Evolutionary conservation across 2,329 filamentous ascomycete genomes (phyloP), one percentile per base, ranked within the genome.

Genomic region (Teratosphaeria nubilosa): DNA sequence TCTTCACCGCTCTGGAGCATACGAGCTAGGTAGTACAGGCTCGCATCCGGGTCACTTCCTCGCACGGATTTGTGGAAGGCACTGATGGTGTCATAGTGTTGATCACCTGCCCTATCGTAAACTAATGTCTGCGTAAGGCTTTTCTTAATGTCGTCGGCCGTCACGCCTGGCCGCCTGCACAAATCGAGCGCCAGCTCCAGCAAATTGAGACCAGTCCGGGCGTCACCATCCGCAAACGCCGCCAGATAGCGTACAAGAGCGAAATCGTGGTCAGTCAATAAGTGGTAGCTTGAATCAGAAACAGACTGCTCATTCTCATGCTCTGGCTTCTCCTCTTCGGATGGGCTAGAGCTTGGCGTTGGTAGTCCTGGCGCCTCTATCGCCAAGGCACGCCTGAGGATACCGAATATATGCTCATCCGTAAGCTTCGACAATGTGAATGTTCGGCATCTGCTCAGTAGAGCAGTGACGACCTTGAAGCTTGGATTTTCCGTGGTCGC

Each of bases 1-100:
- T 97, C 94, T 73, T 97, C 92, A 59, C 92, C 92, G 0, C 89
- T 94, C 68, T 95, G 88, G 5, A 99, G 83, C 94, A 99, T 99
- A 37, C 94, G 86, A 0, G 89, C 90, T 1, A 99, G 83, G 72
- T 97, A 99, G 76, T 97, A 99, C 1, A 99, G 80, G 0, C 92
- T 82, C 0, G 92, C 94, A 72, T 97, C 88, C 0, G 92, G 74
- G 68, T 96, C 86, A 57, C 85, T 87, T 48, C 94, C 94, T 52
- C 94, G 87, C 10, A 97, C 86, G 2, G 91, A 91, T 69, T 99
- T 99, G 80, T 97, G 94, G 67, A 97, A 94, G 31, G 94, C 94
- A 0, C 90, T 95, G 68, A 99, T 97, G 56, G 89, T 94, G 70
- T 99, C 92, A 76, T 97, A 99, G 75, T 97, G 94, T 71, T 96